Evolutionary conservation across 441 rosid species (phyloP).

Genomic region (Croton laevigatus): DNA sequence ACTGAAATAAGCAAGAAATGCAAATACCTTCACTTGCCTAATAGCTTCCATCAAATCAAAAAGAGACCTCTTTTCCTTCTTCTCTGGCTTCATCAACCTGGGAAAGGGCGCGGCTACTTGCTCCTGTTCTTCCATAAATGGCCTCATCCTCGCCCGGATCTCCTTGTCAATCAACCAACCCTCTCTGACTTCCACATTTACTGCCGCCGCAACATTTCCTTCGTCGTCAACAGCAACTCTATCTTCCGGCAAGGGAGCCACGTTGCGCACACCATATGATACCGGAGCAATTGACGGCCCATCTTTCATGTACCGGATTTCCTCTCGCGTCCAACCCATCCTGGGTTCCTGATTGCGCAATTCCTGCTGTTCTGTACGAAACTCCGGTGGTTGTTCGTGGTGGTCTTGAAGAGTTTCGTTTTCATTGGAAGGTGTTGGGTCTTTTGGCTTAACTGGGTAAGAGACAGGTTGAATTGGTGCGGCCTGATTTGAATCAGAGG

Average conservation of each 20-base stretch:
- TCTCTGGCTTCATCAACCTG: conserved; percentile 52
- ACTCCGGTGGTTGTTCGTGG: conserved; percentile 8
- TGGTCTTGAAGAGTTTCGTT: conserved; percentile 13
- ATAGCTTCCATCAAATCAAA: conserved; percentile 84
- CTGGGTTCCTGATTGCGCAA: conserved; percentile 25
- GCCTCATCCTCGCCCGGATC: conserved; percentile 34
- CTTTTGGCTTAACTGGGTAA: conserved; percentile 57
- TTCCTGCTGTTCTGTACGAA: conserved; percentile 11
- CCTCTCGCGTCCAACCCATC: conserved; percentile 61
- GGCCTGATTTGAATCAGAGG: conserved; percentile 22
- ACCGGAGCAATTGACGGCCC: conserved; percentile 50
- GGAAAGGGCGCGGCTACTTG: conserved; percentile 60
- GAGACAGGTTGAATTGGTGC: conserved; percentile 54
- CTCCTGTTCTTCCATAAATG: conserved; percentile 33
- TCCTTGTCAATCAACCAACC: conserved; percentile 37
- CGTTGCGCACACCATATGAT: conserved; percentile 61
- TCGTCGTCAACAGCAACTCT: conserved; percentile 25
- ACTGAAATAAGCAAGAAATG: neutral
- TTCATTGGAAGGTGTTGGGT: conserved; percentile 22
- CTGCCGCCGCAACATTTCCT: neutral
- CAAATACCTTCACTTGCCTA: conserved; percentile 70
- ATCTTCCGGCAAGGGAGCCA: conserved; percentile 85
- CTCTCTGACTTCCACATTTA: conserved; percentile 42
- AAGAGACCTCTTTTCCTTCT: conserved; percentile 54
- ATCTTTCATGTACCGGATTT: conserved; percentile 70